phyloP scores from a whole-genome alignment of 257 asterid species.

The Nicotiana obtusifolia region DNA sequence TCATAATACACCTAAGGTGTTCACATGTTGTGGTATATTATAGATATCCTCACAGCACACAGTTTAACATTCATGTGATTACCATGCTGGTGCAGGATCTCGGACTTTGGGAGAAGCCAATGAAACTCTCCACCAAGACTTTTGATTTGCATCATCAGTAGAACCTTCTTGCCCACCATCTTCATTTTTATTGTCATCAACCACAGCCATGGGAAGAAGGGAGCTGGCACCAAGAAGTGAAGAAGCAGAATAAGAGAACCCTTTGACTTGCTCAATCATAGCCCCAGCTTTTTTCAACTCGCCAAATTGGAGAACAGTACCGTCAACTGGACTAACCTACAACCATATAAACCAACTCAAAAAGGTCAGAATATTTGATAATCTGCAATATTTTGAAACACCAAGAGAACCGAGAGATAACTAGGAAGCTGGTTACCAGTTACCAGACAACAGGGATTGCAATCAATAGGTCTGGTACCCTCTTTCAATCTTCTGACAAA shows the following conservation, averaged over 20 bases:
- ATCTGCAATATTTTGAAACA: not conserved
- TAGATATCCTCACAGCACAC: not conserved
- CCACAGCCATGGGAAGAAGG: constrained; percentile 46
- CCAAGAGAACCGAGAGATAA: constrained; percentile 14
- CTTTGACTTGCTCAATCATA: constrained; percentile 97
- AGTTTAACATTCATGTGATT: constrained; percentile 6
- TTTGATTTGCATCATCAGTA: constrained; percentile 28
- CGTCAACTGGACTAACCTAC: constrained; percentile 96
- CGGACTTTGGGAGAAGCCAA: constrained; percentile 86
- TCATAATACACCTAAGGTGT: not conserved
- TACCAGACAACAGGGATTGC: constrained; percentile 83
- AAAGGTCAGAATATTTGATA: not conserved
- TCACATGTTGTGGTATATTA: not conserved
- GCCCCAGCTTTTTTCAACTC: constrained; percentile 76
- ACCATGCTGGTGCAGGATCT: constrained; percentile 55
- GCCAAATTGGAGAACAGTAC: constrained; percentile 75
- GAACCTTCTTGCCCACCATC: constrained; percentile 28
- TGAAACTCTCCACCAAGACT: constrained; percentile 93
- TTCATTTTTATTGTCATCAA: constrained; percentile 38
- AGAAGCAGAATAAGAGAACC: constrained; percentile 80
- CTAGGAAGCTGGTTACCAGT: constrained; percentile 66
- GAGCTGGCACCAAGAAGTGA: constrained; percentile 78
- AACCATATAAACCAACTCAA: constrained; percentile 9
- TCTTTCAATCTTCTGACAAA: constrained; percentile 78
- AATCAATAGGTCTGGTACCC: constrained; percentile 73